Conservation (phyloP, 192 early-diverging fungal species). For the Coemansia erecta region DNA sequence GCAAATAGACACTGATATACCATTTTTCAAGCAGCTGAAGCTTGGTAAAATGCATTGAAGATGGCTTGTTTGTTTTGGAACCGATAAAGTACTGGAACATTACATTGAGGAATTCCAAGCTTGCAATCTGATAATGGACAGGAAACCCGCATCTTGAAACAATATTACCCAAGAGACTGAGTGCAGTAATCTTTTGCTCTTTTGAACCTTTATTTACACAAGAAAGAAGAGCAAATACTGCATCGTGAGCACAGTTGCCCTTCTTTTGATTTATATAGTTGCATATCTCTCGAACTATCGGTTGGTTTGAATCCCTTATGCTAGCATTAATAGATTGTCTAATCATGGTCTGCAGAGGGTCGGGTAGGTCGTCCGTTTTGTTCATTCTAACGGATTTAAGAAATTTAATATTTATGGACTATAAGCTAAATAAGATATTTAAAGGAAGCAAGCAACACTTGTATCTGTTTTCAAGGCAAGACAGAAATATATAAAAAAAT, state of each 20-base stretch:
- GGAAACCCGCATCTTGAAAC: constrained; percentile 99
- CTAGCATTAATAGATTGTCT: constrained; percentile 76
- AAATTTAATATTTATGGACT: too few species aligned
- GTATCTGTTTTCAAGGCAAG: too few species aligned
- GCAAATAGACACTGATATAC: constrained; percentile 82
- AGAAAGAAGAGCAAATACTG: constrained; percentile 38
- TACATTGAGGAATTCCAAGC: constrained; percentile 96
- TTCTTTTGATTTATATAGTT: constrained; percentile 91
- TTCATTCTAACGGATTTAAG: too few species aligned
- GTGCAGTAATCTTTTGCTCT: constrained; percentile 36
- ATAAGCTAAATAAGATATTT: too few species aligned
- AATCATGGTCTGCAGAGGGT: constrained; percentile 52
- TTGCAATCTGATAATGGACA: constrained; percentile 91
- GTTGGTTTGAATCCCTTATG: constrained; percentile 71
- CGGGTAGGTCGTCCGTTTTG: constrained; percentile 43
- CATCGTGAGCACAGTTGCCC: constrained; percentile 62
- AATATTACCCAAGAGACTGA: constrained; percentile 86
- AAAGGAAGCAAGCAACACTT: too few species aligned
- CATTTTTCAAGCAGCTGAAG: constrained; percentile 92
- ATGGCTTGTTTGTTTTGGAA: constrained; percentile 63
- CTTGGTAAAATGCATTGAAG: constrained; percentile 76
- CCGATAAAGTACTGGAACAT: constrained; percentile 92
- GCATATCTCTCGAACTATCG: constrained; percentile 91
- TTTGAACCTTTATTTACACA: constrained; percentile 48
- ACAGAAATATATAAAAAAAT: too few species aligned